Base-by-base conservation (phyloP, 176 grass and related monocot genomes). In the Carex scoparia region DNA sequence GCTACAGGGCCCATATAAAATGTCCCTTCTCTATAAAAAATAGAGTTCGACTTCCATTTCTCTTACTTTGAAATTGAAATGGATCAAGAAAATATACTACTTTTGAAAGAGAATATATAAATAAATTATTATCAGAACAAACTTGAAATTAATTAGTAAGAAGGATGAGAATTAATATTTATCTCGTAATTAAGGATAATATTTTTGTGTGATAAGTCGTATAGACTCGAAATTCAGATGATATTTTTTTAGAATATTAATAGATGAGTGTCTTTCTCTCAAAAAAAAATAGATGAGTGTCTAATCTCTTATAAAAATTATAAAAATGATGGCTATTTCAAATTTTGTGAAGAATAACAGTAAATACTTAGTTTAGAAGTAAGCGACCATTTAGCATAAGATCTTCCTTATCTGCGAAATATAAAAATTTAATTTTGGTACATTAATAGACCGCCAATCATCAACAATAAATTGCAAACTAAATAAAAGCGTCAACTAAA, bases 1-100 rank as follows among this genome's bases (percentile, higher is more conserved):
- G 81, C 81, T 83, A 83, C 40, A 83, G 81, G 81, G 62, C 12
- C 81, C 81, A 51, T 9, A 33, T 58, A 35, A 58, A 66, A 33
- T 67, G 81, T 68, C 61, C 23, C 15, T 83, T 83, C 23, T 55
- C 12, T 28, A 54, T 31, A 55, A 54, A 83, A 83, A 8, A 61
- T 40, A 40, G 38, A 19, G 62, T 46, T 53, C 63, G 63, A 69
- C 23, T 83, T 83, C 1, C 53, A 31, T 65, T 64, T 11, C 13
- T 9, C 63, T 38, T 4, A 69, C 23, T 68, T 83, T n/a, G 12
- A 54, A 46, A 69, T 83, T 9, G 44, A 83, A 18, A 68, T 37
- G 63, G 62, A 67, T 51, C 38, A 56, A 31, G 61, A 83, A 82
- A 66, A 44, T 46, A 83, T 46, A 10, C 10, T 18, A 55, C 38